phyloP scores from a whole-genome alignment of 2,329 filamentous ascomycete genomes.

The Alternaria triticina region DNA sequence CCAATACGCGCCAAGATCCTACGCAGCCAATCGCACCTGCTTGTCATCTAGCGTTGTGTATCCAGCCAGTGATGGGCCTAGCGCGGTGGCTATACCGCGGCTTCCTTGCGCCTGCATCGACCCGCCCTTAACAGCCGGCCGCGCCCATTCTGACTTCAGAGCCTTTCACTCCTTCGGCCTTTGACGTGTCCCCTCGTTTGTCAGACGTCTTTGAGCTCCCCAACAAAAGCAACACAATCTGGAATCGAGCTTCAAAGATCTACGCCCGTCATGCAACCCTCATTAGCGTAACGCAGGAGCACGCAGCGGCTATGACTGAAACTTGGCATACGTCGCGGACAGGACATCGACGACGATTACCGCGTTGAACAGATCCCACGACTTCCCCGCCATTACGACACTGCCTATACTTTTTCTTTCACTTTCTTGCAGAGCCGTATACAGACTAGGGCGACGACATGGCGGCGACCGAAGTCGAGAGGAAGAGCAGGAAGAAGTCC shows the following conservation, averaged over 20 bases:
- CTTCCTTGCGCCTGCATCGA: conserved; percentile 20
- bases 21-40: conserved; percentile 14
- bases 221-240: conserved; percentile 2
- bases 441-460: conserved; percentile 12
- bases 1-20: conserved; percentile 10
- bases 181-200: conserved; percentile 13
- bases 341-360: conserved; percentile 23
- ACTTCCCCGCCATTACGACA: conserved; percentile 6
- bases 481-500: conserved; percentile 29
- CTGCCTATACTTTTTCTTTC: background rate
- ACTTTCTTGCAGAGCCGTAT: background rate
- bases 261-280: conserved; percentile 11
- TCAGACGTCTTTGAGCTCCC: conserved; percentile 1
- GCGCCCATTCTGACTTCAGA: conserved; percentile 16
- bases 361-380: conserved; percentile 17
- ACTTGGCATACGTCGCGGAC: conserved; percentile 18
- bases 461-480: conserved; percentile 24
- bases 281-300: conserved; percentile 9
- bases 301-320: conserved; percentile 24
- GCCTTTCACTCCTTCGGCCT: conserved; percentile 9
- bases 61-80: conserved; percentile 13
- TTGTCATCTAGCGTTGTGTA: conserved; percentile 1
- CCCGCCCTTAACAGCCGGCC: conserved; percentile 19
- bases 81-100: conserved; percentile 20
- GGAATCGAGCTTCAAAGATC: conserved; percentile 4